Conservation (phyloP, 164 flowering plant genomes). For the Macadamia tetraphylla region DNA sequence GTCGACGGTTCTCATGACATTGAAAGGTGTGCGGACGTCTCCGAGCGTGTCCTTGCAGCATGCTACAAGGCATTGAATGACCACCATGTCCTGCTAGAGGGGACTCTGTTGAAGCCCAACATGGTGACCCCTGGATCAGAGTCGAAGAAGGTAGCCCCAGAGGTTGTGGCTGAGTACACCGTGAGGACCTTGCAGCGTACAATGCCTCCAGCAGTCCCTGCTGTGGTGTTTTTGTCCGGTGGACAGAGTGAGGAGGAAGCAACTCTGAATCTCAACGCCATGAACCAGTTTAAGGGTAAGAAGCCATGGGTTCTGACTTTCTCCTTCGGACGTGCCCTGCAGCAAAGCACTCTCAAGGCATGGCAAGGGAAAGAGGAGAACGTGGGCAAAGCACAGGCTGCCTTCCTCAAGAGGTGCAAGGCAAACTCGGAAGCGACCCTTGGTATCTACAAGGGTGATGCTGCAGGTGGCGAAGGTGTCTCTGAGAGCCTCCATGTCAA, state of each 20-base stretch:
- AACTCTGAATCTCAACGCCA: constrained; percentile 60
- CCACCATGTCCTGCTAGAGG: constrained; percentile 76
- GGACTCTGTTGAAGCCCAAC: constrained; percentile 75
- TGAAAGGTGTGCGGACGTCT: constrained; percentile 54
- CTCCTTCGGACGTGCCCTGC: constrained; percentile 78
- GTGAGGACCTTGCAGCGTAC: constrained; percentile 61
- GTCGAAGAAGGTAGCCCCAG: constrained; percentile 49
- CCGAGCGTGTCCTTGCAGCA: constrained; percentile 74
- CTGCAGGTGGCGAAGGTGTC: constrained; percentile 50
- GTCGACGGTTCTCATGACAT: constrained; percentile 75
- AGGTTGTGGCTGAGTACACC: constrained; percentile 67
- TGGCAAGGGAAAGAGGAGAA: constrained; percentile 76
- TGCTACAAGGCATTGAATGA: constrained; percentile 76
- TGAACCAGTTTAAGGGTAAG: constrained; percentile 66
- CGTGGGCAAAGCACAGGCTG: constrained; percentile 50
- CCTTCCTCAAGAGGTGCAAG: constrained; percentile 58
- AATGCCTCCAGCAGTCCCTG: constrained; percentile 77
- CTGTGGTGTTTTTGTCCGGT: constrained; percentile 68
- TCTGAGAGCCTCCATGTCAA: constrained; percentile 76
- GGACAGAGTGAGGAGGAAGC: constrained; percentile 88
- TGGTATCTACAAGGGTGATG: constrained; percentile 66
- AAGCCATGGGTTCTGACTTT: constrained; percentile 77
- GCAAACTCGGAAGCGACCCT: constrained; percentile 78
- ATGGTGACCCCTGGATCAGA: constrained; percentile 88
- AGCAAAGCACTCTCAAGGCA: constrained; percentile 76